Percentiles rank a stretch among this genome's conserved stretches.
Evolutionary conservation across 257 asterid species (phyloP).

Genomic region (Primulina tabacum): DNA sequence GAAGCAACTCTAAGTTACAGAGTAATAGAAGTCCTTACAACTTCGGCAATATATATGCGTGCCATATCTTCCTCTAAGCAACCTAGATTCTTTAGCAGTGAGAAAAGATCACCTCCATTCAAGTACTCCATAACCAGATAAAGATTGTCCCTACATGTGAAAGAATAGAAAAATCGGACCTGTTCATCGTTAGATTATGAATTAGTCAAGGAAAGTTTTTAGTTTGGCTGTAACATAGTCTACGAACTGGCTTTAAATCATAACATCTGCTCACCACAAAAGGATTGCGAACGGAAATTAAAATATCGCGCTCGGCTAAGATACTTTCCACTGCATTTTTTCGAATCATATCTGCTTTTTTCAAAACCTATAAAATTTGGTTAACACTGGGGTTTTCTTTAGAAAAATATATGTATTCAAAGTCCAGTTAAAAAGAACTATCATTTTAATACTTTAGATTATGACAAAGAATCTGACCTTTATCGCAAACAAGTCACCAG

Average conservation of each 20-base stretch:
- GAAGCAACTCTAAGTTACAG: constrained; percentile 21
- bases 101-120: constrained; percentile 97
- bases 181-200: constrained; percentile 58
- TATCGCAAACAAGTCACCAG: constrained; percentile 96
- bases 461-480: constrained; percentile 53
- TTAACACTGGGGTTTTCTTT: constrained; percentile 20
- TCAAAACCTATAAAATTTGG: constrained; percentile 65
- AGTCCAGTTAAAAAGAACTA: constrained; percentile 17
- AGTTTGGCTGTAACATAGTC: constrained; percentile 19
- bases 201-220: constrained; percentile 42
- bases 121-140: constrained; percentile 97
- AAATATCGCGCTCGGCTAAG: constrained; percentile 94
- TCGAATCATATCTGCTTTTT: constrained; percentile 92
- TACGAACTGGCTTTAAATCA: constrained; percentile 20
- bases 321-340: constrained; percentile 96
- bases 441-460: constrained; percentile 14
- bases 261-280: constrained; percentile 78
- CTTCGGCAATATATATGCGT: constrained; percentile 92
- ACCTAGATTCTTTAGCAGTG: constrained; percentile 81
- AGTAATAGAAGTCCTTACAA: constrained; percentile 57
- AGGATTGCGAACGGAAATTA: constrained; percentile 96
- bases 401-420: constrained; percentile 18
- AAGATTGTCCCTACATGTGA: constrained; percentile 99
- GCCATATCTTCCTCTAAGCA: constrained; percentile 96
- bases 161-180: constrained; percentile 99